Percentiles rank a stretch among this genome's conserved stretches.
phyloP scores from a whole-genome alignment of 495 filamentous ascomycete genomes.

The Rostrohypoxylon terebratum region DNA sequence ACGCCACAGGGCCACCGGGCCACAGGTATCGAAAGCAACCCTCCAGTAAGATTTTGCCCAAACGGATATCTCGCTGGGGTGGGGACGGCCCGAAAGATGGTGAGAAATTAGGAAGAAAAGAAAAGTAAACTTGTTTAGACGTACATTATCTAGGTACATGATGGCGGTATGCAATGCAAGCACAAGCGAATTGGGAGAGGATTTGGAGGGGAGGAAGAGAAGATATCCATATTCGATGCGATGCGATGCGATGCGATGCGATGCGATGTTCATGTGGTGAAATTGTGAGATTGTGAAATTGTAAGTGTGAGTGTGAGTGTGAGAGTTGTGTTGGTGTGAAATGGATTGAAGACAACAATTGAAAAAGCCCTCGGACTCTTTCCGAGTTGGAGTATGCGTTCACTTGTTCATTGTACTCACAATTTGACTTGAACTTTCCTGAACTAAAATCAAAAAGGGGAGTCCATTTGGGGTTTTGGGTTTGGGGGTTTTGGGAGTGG shows the following conservation, averaged over 20 bases:
- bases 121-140: slow-evolving; percentile 8
- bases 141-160: slow-evolving; percentile 2
- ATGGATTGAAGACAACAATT: no score
- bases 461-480: no score
- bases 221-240: neutral
- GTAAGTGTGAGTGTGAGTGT: no score
- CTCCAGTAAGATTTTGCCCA: slow-evolving; percentile 21
- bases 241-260: neutral
- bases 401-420: no score
- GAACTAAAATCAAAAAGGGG: slow-evolving; percentile 5
- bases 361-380: no score
- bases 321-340: no score
- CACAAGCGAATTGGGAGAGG: slow-evolving; percentile 1
- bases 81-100: slow-evolving; percentile 30
- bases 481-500: no score
- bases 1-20: slow-evolving; percentile 18
- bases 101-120: slow-evolving; percentile 11
- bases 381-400: no score
- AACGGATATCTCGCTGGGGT: slow-evolving; percentile 19
- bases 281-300: no score
- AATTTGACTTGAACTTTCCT: no score
- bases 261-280: no score
- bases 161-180: slow-evolving; percentile 21
- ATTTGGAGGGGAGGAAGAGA: neutral
- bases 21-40: slow-evolving; percentile 26